Base-by-base conservation (phyloP, 176 grass and related monocot species). In the Cenchrus americanus region DNA sequence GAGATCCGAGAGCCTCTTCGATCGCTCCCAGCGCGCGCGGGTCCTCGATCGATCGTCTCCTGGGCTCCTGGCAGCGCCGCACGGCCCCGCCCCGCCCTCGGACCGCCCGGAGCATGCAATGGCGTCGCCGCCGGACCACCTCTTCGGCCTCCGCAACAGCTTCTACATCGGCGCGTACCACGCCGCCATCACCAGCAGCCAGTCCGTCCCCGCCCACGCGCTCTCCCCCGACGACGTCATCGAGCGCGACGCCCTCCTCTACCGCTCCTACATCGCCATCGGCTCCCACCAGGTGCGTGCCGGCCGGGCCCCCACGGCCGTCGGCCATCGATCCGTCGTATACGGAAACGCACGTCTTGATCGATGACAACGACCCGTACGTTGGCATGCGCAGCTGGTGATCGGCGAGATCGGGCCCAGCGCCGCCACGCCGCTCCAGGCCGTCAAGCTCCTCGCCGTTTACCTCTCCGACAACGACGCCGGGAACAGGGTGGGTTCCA, bases 151-250 rank as follows among this genome's bases (percentile, higher is more conserved):
- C 30, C 92, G 92, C 61, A 90, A 94, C 91, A 92, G 86, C 80
- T 97, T 94, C 88, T 94, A 94, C 85, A 50, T 94, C n/a, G 92
- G 94, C 79, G 90, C 90, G 12, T 97, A 94, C 90, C 92, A 97
- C 43, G 92, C 72, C 49, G 90, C 90, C 80, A 92, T 97, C 83
- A 89, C 85, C 85, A 87, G 76, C 89, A 82, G 82, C 92, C 89
- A 97, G 82, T 86, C 91, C 82, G 53, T 82, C 62, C 71, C 79
- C 71, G 10, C 79, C 19, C 51, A 86, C 76, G 76, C 12, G 53
- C 92, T 94, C 71, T 83, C 80, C 75, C 49, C 82, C 30, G 92
- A 97, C 64, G 92, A 90, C 6, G 54, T 88, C 49, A 8, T 90
- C 87, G 80, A 94, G 73, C 94, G 92, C 80, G 92, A 94, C 66